Evolutionary conservation across 805 yeast species (phyloP).

Genomic region (Kodamaea laetipori): DNA sequence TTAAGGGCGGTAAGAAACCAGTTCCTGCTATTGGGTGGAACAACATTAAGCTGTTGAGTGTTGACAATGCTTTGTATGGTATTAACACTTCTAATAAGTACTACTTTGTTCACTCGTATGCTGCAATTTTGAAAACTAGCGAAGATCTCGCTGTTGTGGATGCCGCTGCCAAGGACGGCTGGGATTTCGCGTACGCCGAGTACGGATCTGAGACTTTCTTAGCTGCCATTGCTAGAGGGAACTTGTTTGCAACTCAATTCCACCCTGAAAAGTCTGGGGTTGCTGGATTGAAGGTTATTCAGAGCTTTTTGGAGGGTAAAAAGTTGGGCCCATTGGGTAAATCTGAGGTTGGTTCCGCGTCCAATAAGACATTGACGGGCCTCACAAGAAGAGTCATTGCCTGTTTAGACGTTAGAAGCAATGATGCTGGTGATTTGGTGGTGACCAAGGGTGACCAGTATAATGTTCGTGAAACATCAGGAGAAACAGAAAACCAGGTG

Average conservation of each 20-base stretch:
- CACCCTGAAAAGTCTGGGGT: conserved; percentile 98
- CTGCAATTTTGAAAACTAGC: conserved; percentile 58
- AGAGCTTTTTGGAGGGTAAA: conserved; percentile 62
- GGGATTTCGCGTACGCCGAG: conserved; percentile 72
- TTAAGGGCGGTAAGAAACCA: conserved; percentile 52
- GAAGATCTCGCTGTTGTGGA: conserved; percentile 28
- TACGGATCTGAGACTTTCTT: conserved; percentile 81
- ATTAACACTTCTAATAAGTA: conserved; percentile 69
- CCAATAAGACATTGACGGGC: conserved; percentile 50
- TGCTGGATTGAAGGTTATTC: conserved; percentile 81
- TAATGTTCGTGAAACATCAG: conserved; percentile 75
- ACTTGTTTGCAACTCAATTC: conserved; percentile 93
- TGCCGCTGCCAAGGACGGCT: conserved; percentile 41
- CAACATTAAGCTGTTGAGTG: conserved; percentile 36
- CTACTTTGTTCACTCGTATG: conserved; percentile 95
- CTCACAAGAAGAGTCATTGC: conserved; percentile 91
- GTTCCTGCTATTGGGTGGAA: conserved; percentile 99
- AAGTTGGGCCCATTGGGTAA: conserved; percentile 23
- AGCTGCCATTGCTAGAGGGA: conserved; percentile 76
- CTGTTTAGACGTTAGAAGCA: conserved; percentile 93
- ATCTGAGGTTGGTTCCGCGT: conserved; percentile 15
- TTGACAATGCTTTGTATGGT: conserved; percentile 46
- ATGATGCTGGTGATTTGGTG: conserved; percentile 92
- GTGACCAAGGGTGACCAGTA: conserved; percentile 99
- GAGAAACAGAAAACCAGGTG: conserved; percentile 56